Conservation (phyloP, 116 monocot species). For the Phalaenopsis hybrid region DNA sequence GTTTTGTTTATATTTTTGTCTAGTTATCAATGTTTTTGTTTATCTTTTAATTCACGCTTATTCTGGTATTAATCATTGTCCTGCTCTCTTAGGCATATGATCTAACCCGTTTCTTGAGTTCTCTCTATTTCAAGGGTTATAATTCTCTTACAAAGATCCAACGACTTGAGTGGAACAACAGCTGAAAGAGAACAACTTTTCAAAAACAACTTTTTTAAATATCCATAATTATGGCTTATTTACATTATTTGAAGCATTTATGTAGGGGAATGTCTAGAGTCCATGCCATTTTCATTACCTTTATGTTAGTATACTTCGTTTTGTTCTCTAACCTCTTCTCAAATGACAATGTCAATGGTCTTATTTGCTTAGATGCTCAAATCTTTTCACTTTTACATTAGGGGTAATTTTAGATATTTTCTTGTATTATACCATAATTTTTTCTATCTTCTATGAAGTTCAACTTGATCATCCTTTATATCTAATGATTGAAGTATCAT, state of each 20-base stretch:
- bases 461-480: neutral
- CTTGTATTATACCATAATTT: neutral
- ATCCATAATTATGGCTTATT: neutral
- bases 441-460: constrained; percentile 3
- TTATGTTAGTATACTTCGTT: constrained; percentile 57
- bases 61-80: neutral
- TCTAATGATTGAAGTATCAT: constrained; percentile 4
- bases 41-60: neutral
- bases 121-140: constrained; percentile 51
- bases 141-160: constrained; percentile 56
- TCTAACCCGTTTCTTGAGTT: constrained; percentile 44
- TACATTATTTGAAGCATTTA: constrained; percentile 9
- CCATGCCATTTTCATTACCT: constrained; percentile 77
- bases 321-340: constrained; percentile 72
- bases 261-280: constrained; percentile 82
- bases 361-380: constrained; percentile 49
- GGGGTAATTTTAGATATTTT: constrained; percentile 43
- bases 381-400: constrained; percentile 56
- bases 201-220: neutral
- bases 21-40: neutral
- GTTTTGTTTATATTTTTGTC: neutral
- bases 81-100: constrained; percentile 50
- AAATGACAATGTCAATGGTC: constrained; percentile 28
- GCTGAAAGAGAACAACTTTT: constrained; percentile 29
- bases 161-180: constrained; percentile 80